Percentiles rank a stretch among this genome's conserved stretches.
Evolutionary conservation across 768 basidiomycete species (phyloP).

Genomic region (Phylloporus arenicola): DNA sequence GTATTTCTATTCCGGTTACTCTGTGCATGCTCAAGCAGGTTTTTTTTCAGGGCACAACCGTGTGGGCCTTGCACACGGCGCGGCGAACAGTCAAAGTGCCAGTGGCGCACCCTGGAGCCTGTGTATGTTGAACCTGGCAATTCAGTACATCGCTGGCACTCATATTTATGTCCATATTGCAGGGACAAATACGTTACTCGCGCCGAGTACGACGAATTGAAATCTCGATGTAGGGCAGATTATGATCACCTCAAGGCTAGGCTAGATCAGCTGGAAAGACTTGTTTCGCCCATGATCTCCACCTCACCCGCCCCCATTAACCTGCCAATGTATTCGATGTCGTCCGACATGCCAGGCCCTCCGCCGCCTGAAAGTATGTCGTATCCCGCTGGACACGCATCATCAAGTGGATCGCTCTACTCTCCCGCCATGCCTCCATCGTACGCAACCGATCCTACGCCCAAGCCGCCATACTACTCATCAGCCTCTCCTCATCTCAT

Average conservation of each 20-base stretch:
- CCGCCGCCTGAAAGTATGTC: slow-evolving; percentile 23
- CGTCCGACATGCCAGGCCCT: slow-evolving; percentile 27
- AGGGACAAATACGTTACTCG: slow-evolving; percentile 81
- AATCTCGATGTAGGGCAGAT: slow-evolving; percentile 38
- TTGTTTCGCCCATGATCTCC: slow-evolving; percentile 41
- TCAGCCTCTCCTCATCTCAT: slow-evolving; percentile 25
- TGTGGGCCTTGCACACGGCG: slow-evolving; percentile 77
- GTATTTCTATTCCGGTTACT: slow-evolving; percentile 9
- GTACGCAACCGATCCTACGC: slow-evolving; percentile 22
- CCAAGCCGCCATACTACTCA: slow-evolving; percentile 25
- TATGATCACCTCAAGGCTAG: slow-evolving; percentile 58
- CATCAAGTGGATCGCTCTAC: slow-evolving; percentile 24
- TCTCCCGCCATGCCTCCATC: slow-evolving; percentile 16
- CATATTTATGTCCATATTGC: slow-evolving; percentile 13
- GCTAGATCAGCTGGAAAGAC: slow-evolving; percentile 53
- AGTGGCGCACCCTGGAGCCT: slow-evolving; percentile 80
- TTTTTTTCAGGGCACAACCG: slow-evolving; percentile 56
- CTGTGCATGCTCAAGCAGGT: slow-evolving; percentile 19
- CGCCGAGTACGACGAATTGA: slow-evolving; percentile 72
- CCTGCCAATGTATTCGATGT: slow-evolving; percentile 28
- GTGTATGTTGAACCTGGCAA: slow-evolving; percentile 45
- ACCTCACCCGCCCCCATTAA: slow-evolving; percentile 23
- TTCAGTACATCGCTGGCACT: slow-evolving; percentile 4
- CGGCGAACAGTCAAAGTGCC: slow-evolving; percentile 75
- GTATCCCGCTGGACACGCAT: slow-evolving; percentile 25